These are phyloP conservation scores for Mortierella sp. DNA, from an alignment of 371 early-diverging fungal genomes.

Conservation along the genomic window DNA sequence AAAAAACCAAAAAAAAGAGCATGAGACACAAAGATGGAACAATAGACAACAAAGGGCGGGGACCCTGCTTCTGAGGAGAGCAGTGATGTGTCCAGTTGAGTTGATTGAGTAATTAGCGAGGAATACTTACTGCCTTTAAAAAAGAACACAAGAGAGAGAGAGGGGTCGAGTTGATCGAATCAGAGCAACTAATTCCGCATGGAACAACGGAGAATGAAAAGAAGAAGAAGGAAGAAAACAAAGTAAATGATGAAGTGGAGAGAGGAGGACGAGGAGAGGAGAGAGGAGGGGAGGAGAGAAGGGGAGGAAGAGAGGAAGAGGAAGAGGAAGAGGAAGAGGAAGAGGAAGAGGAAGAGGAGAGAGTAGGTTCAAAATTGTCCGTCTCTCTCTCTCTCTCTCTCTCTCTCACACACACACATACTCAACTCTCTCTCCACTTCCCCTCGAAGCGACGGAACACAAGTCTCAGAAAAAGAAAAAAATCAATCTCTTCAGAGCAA, in stretches of 20 bases:
- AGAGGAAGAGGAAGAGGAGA: constrained; percentile 1
- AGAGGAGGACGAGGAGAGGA: neutral
- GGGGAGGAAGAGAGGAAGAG: neutral
- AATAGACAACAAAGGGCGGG: too few relatives aligned
- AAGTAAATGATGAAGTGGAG: neutral
- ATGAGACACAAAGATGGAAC: neutral
- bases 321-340: neutral
- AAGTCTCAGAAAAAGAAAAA: neutral
- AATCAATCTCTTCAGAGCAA: neutral
- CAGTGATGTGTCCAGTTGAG: neutral
- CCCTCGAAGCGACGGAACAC: constrained; percentile 2
- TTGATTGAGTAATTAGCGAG: neutral
- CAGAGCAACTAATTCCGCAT: constrained; percentile 2
- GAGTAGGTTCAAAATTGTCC: neutral
- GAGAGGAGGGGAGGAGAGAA: neutral
- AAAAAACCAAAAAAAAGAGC: constrained; percentile 5
- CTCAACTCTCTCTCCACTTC: neutral
- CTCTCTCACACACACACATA: neutral
- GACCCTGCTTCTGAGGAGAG: neutral
- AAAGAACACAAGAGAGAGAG: neutral
- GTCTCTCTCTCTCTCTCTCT: neutral
- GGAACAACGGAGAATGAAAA: neutral
- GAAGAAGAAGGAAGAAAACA: neutral
- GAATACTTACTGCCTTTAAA: neutral
- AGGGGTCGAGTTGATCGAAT: neutral